Percentiles rank a stretch among this genome's conserved stretches.
Evolutionary conservation across 2,329 filamentous ascomycete species (phyloP).

Genomic region (Neospermospora avenae): DNA sequence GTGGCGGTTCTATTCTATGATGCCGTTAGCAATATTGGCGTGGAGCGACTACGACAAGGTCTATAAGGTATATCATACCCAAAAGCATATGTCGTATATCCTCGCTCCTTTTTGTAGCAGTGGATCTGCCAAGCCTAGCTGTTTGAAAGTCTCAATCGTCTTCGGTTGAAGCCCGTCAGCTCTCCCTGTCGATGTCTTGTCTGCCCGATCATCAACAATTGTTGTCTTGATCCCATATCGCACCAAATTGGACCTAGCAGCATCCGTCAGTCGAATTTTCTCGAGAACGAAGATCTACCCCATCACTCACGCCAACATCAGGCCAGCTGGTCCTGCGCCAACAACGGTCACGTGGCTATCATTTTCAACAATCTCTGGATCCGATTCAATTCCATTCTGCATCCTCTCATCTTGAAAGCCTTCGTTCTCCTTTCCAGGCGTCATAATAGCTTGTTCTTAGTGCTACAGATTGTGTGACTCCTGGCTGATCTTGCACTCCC

Average conservation of each 20-base stretch:
- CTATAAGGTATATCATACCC: no score
- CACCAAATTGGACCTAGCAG: conserved; percentile 51
- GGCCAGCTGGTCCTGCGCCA: conserved; percentile 43
- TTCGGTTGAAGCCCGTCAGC: conserved; percentile 62
- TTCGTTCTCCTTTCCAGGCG: conserved; percentile 22
- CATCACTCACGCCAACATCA: conserved; percentile 37
- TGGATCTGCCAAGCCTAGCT: conserved; percentile 52
- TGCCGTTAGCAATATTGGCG: conserved; percentile 45
- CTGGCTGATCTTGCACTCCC: not conserved
- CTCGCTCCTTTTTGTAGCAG: conserved; percentile 56
- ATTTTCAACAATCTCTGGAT: conserved; percentile 1
- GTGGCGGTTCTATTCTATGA: conserved; percentile 11
- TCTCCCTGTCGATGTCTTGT: conserved; percentile 58
- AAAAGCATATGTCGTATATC: conserved; percentile 56
- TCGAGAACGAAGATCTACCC: not conserved
- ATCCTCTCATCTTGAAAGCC: conserved; percentile 12
- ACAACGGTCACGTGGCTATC: conserved; percentile 32
- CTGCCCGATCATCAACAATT: conserved; percentile 65
- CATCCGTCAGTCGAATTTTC: not conserved
- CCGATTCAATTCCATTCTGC: not conserved
- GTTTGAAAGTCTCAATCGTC: conserved; percentile 61
- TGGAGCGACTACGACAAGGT: no score
- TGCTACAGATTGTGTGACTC: not conserved
- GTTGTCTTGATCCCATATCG: conserved; percentile 63
- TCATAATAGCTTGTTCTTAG: conserved; percentile 14